Percentiles rank a stretch among this genome's conserved stretches.
Evolutionary conservation across 768 basidiomycete genomes (phyloP).

Genomic region (Suillus sp.): DNA sequence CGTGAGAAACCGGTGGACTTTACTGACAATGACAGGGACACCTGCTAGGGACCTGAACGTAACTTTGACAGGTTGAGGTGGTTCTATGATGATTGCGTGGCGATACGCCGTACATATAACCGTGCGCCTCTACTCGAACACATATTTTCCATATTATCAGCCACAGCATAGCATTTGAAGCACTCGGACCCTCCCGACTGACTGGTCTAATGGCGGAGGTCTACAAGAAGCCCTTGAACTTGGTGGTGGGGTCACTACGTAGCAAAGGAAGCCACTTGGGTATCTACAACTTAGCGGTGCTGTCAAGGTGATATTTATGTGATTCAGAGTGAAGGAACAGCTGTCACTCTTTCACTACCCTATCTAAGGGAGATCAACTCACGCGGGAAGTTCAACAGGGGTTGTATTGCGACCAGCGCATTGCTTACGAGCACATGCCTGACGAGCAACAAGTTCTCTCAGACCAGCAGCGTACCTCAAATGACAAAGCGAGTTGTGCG

Average conservation of each 20-base stretch:
- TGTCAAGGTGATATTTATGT: not conserved
- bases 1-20: slow-evolving; percentile 4
- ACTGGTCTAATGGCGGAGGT: not conserved
- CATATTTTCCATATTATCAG: not conserved
- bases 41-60: not conserved
- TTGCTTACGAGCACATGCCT: not conserved
- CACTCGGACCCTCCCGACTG: not conserved
- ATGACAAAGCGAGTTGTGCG: not conserved
- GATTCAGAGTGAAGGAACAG: not conserved
- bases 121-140: not conserved
- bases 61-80: not conserved
- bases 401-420: not conserved
- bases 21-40: slow-evolving; percentile 4
- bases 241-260: not conserved
- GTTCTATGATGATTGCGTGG: not conserved
- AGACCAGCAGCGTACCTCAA: not conserved
- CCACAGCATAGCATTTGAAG: not conserved
- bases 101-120: not conserved
- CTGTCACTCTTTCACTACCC: not conserved
- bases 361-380: not conserved
- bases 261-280: not conserved
- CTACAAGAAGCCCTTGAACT: not conserved
- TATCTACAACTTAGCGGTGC: not conserved
- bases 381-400: not conserved
- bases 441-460: not conserved